Base-by-base conservation (phyloP, 345 rosid species). In the Eucalyptus erythrocorys region DNA sequence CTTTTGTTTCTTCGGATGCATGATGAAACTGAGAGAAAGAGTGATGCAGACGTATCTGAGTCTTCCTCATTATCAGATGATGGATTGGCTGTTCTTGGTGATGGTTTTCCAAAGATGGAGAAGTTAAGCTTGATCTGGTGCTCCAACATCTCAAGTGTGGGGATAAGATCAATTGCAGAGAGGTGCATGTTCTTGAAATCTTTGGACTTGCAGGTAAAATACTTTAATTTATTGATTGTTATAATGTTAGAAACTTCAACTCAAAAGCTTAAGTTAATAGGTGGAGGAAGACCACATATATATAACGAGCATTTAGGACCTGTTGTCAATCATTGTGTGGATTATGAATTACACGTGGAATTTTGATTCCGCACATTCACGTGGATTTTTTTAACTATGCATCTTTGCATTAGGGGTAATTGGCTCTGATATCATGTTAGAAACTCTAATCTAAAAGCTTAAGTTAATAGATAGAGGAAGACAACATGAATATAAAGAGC, bases 111-210 rank as follows among this genome's bases (percentile, higher is more conserved):
- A 30, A 93, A 84, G 89, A 93, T 95, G 40, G 97, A 96, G 90
- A 95, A 93, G 90, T 92, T 96, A 92, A 97, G 96, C 95, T 89
- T 97, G 86, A 93, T 97, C 32, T 97, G 98, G 97, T 97, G 99
- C 93, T 94, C 99, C 21, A 92, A 91, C 87, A 89, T 97, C 89
- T 92, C 99, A 71, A 95, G 95, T 91, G 47, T 61, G 86, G 99
- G 99, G 68, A 91, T 97, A 89, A 76, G 79, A 84, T 94, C 95
- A 88, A 91, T 97, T 90, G 96, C 96, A 68, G 90, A 92, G 88
- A 95, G 88, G 88, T 97, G 99, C 88, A 87, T 86, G 79, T 93
- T 88, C 87, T 93, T 96, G 91, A 95, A 80, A 88, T 94, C 98
- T 89, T 92, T 96, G 91, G 99, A 97, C 93, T 90, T 96, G 87